A percentile compares a stretch with the other conserved stretches of the same genome.
These are phyloP conservation scores for Plenodomus biglobosus DNA, from an alignment of 2,329 filamentous ascomycete genomes.

Conservation along the genomic window DNA sequence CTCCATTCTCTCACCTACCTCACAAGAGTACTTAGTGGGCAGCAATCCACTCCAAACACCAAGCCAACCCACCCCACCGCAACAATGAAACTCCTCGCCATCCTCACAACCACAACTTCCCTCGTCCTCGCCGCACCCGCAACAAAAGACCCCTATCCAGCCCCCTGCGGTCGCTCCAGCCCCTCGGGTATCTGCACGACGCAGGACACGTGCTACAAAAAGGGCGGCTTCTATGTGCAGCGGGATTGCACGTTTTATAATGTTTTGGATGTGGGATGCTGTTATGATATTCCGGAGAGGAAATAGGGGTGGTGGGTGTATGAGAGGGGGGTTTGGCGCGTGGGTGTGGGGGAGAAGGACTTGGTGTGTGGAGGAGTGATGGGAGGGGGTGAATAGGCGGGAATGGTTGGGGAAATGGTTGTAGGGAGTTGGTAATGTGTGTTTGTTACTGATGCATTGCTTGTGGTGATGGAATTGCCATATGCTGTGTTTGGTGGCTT, in stretches of 20 bases:
- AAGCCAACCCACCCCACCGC: neutral
- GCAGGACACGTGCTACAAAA: constrained; percentile 24
- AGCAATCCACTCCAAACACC: neutral
- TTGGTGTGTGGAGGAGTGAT: neutral
- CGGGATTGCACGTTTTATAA: constrained; percentile 36
- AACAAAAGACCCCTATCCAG: constrained; percentile 30
- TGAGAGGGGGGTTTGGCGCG: neutral
- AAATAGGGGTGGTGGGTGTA: neutral
- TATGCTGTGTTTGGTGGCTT: too few relatives aligned
- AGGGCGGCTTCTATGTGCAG: constrained; percentile 35
- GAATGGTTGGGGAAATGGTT: neutral
- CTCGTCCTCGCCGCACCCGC: constrained; percentile 20
- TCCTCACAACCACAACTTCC: constrained; percentile 18
- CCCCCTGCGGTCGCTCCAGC: constrained; percentile 30
- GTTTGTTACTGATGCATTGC: too few relatives aligned
- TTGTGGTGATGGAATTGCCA: too few relatives aligned
- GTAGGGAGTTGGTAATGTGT: too few relatives aligned
- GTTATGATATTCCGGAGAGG: constrained; percentile 29
- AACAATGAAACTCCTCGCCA: constrained; percentile 16
- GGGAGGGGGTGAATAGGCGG: neutral
- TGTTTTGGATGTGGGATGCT: constrained; percentile 34
- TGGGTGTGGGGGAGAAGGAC: neutral
- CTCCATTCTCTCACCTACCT: neutral
- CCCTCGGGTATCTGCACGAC: constrained; percentile 34
- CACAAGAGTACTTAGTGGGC: neutral